These are phyloP conservation scores for Bonia amplexicaulis DNA, from an alignment of 176 grass and related monocot species.

Conservation along the genomic window DNA sequence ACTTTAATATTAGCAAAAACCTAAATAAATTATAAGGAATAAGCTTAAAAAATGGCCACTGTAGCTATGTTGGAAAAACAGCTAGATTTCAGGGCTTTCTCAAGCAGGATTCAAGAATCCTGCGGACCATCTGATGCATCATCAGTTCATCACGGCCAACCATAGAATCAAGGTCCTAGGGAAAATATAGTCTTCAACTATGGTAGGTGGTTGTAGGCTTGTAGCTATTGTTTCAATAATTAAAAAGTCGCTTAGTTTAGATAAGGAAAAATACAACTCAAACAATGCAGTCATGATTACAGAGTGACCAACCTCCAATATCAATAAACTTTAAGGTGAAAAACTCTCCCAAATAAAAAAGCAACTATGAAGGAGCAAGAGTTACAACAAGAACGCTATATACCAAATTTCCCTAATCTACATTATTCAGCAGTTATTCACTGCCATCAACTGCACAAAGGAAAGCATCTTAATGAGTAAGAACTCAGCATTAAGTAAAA, in stretches of 20 bases:
- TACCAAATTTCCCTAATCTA: neutral
- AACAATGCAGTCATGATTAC: neutral
- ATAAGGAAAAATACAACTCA: conserved; percentile 1
- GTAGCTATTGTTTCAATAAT: neutral
- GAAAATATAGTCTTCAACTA: conserved; percentile 3
- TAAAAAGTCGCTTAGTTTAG: neutral
- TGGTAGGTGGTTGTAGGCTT: neutral
- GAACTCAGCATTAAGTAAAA: neutral
- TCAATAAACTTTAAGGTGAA: neutral
- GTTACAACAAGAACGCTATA: neutral
- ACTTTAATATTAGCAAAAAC: neutral
- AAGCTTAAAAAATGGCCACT: neutral
- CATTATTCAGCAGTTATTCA: neutral
- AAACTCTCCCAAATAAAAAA: neutral
- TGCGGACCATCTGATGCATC: neutral
- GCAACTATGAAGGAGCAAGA: neutral
- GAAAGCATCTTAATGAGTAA: neutral
- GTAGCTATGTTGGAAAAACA: neutral
- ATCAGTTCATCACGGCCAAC: neutral
- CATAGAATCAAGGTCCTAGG: neutral
- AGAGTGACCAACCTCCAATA: conserved; percentile 1
- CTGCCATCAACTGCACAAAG: neutral
- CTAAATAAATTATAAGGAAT: neutral
- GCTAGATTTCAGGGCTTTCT: neutral
- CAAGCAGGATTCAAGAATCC: conserved; percentile 5